Base-by-base conservation (phyloP, 73 alveolate genomes). In the Diophrys sp. region DNA sequence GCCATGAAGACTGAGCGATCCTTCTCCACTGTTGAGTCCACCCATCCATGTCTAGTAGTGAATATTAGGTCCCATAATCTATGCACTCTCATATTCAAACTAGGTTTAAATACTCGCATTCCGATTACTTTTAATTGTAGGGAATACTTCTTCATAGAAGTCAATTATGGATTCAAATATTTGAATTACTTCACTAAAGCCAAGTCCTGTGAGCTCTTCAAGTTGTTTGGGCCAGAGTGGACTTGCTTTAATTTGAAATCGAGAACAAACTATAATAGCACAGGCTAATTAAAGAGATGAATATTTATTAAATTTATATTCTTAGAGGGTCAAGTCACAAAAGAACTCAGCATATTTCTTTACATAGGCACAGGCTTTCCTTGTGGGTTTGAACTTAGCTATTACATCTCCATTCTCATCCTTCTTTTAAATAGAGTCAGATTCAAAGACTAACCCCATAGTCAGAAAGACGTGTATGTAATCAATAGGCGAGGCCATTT, bases 331-430 rank as follows among this genome's bases (percentile, higher is more conserved):
- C 71, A 88, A 57, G 27, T 88, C 95, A 2, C 78, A 66, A 27
- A 83, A 79, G 74, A 88, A 84, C 54, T 78, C 95, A 14, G 95
- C 89, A 70, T 70, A 84, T 71, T 78, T 67, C 33, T 83, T 77
- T 25, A 77, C 78, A 31, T 77, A 77, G 23, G 54, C 8, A 2
- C 54, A 25, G 2, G 31, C 55, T 29, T 68, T 68, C 24, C 29
- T 55, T 26, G 23, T 68, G 11, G 75, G 75, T 2, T n/a, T 18
- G n/a, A 44, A 44, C n/a, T n/a, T n/a, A n/a, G n/a, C n/a, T n/a
- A n/a, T n/a, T n/a, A n/a, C n/a, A n/a, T n/a, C n/a, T n/a, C n/a
- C n/a, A n/a, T n/a, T n/a, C n/a, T n/a, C n/a, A n/a, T n/a, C n/a
- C n/a, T 44, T 44, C 62, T 44, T 44, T 44, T 44, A 5, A 55